Evolutionary conservation across 208 protist species (phyloP), one percentile per base, ranked within the genome.

Genomic region (Leishmania arabica): DNA sequence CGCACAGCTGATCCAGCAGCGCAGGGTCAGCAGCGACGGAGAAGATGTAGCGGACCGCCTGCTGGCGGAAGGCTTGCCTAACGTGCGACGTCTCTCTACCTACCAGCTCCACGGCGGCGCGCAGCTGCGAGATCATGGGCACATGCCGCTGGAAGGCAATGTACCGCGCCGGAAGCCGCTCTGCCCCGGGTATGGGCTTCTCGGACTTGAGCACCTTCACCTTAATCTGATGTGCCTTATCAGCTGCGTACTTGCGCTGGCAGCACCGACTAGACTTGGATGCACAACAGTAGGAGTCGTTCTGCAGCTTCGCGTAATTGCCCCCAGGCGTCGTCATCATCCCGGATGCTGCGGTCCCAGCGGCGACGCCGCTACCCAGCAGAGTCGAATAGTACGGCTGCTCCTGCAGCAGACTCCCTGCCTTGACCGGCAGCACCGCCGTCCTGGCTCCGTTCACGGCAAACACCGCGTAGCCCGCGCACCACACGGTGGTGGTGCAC

Each of bases 1-100:
- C 53, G 5, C 68, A 79, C n/a, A 97, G 75, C 71, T 91, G 87
- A 77, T 97, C 92, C 53, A 97, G 82, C 17, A 95, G 86, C n/a
- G 42, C 81, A 2, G 83, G 56, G 56, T 87, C 84, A 0, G 88
- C 68, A 15, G 89, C 89, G 15, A 97, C 86, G 17, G 77, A 71
- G 42, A 97, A 88, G 68, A 89, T 88, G 68, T 82, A 78, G 21
- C 85, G 82, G 31, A 94, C 85, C 13, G 86, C 80, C 56, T 95
- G 92, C 74, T 95, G 92, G 21, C 88, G 88, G 13, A 95, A 73
- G 8, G 86, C 86, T 71, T 93, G 89, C 1, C 81, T 51, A 6
- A 85, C 85, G 79, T 89, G 64, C 19, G 77, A 54, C 51, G 84
- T 82, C 24, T 84, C 72, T 31, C 71, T 84, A 1, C 88, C 85